phyloP scores from a whole-genome alignment of 1,284 basidiomycete species.

The Inonotus obliquus region DNA sequence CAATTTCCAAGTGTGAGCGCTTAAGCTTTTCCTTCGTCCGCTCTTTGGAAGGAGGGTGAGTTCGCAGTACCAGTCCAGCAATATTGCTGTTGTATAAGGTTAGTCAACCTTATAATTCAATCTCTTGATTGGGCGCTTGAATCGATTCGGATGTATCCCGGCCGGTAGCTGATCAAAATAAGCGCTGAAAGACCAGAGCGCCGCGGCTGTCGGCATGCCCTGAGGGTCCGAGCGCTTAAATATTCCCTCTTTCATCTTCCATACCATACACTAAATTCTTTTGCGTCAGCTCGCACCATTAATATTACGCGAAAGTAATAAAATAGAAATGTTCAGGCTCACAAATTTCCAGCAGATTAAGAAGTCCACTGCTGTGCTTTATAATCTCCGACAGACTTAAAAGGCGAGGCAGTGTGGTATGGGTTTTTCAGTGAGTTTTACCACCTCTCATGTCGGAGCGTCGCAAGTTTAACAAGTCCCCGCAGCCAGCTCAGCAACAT shows the following conservation, averaged over 20 bases:
- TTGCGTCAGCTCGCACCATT: background rate
- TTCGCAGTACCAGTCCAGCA: no score
- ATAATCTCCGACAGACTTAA: background rate
- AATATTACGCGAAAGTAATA: background rate
- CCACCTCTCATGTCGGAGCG: background rate
- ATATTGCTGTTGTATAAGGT: no score
- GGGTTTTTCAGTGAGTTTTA: background rate
- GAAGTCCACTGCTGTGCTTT: background rate
- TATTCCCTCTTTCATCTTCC: background rate
- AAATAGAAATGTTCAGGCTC: background rate
- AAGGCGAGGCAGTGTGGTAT: background rate
- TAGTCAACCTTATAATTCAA: no score
- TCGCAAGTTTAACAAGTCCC: background rate
- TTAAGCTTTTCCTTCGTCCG: no score
- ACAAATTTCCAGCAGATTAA: background rate
- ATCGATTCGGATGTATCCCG: background rate
- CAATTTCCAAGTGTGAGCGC: no score
- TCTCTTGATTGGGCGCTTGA: no score
- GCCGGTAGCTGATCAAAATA: background rate
- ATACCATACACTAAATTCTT: no score
- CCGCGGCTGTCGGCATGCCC: background rate
- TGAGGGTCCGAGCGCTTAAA: background rate
- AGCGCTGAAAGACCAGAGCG: background rate
- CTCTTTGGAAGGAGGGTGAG: no score
- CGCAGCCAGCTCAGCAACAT: background rate